Evolutionary conservation across 2,329 filamentous ascomycete species (phyloP).

Genomic region (Xylariaceae sp.): DNA sequence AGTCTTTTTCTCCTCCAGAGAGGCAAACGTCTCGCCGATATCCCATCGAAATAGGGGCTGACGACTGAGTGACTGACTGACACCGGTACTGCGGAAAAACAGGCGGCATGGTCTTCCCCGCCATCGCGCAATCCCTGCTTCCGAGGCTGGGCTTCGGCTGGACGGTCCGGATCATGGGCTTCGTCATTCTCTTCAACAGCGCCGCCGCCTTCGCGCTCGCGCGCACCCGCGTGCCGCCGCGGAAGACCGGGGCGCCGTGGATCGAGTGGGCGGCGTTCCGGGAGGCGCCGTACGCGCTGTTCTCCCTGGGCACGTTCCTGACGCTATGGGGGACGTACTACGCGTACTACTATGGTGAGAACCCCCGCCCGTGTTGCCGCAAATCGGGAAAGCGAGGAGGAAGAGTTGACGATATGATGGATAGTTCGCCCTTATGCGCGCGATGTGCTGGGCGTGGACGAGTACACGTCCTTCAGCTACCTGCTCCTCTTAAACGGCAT

Average conservation of each 20-base stretch:
- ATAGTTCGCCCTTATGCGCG: conserved; percentile 21
- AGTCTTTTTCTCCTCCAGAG: too few species aligned
- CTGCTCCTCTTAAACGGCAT: conserved; percentile 49
- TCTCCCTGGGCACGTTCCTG: conserved; percentile 25
- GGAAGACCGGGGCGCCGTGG: conserved; percentile 23
- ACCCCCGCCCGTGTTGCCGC: too few species aligned
- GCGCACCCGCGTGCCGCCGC: conserved; percentile 3
- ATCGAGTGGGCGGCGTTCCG: conserved; percentile 37
- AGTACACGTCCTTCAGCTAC: conserved; percentile 30
- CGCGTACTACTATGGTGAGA: conserved; percentile 35
- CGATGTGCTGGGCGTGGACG: conserved; percentile 4
- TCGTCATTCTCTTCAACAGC: conserved; percentile 16
- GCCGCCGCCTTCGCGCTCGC: conserved; percentile 11
- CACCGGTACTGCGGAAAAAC: too few species aligned
- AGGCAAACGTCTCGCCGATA: too few species aligned
- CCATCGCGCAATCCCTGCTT: neutral
- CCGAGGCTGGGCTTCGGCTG: conserved; percentile 36
- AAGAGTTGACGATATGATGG: too few species aligned
- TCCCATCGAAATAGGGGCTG: too few species aligned
- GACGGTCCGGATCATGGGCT: conserved; percentile 29
- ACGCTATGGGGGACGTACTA: conserved; percentile 39
- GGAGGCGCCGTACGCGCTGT: conserved; percentile 24
- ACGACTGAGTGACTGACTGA: too few species aligned
- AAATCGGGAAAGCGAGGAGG: too few species aligned
- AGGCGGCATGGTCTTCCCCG: conserved; percentile 2